Conservation (phyloP, 1,284 basidiomycete genomes). For the Ceratobasidium sp. region DNA sequence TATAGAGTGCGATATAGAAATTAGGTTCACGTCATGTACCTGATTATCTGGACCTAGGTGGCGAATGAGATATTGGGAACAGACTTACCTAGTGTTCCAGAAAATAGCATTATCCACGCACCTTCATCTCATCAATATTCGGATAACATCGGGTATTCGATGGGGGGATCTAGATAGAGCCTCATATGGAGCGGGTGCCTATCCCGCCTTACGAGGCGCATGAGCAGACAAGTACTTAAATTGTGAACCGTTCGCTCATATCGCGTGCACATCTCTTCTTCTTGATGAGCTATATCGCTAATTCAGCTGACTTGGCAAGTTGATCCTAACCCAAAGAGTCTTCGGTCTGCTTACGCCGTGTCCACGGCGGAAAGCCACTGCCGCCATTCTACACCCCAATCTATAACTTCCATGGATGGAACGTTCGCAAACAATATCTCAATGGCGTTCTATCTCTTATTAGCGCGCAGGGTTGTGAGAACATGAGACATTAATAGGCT, state of each 20-base stretch:
- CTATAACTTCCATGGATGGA: background rate
- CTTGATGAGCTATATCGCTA: background rate
- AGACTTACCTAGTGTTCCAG: background rate
- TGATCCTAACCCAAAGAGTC: background rate
- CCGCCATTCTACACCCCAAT: background rate
- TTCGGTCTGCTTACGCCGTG: background rate
- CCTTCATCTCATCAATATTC: background rate
- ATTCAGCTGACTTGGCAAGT: background rate
- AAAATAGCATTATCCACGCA: background rate
- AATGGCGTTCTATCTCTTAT: background rate
- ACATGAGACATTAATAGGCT: no score
- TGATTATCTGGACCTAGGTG: background rate
- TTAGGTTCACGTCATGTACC: background rate
- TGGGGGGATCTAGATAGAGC: background rate
- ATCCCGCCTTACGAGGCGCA: background rate
- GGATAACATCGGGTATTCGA: background rate
- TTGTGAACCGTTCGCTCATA: background rate
- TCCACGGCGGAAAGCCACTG: background rate
- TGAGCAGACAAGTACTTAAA: background rate
- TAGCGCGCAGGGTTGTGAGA: no score
- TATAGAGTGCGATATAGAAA: background rate
- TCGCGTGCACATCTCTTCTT: background rate
- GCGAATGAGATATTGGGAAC: background rate
- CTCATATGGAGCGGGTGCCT: background rate
- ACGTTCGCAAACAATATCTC: background rate